Conservation (phyloP, 305 asterid genomes). For the Fraxinus platypoda region DNA sequence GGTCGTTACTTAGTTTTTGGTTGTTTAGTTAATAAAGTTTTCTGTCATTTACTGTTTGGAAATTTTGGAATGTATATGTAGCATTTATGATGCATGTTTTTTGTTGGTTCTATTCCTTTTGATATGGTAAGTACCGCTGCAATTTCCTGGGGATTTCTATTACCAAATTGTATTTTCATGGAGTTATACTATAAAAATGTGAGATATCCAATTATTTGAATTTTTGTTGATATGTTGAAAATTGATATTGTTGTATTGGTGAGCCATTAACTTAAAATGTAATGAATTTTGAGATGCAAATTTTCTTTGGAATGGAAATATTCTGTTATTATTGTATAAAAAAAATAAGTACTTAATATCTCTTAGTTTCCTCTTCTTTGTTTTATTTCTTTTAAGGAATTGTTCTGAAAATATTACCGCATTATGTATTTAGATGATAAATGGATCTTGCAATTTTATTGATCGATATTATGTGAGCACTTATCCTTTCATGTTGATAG, state of each 20-base stretch:
- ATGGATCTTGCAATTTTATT: background rate
- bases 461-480: background rate
- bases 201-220: background rate
- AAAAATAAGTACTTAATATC: background rate
- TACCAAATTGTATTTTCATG: background rate
- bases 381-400: background rate
- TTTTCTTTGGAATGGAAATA: background rate
- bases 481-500: background rate
- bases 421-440: background rate
- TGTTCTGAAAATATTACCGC: background rate
- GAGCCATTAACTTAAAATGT: background rate
- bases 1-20: background rate
- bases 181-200: background rate
- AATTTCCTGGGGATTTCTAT: background rate
- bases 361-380: background rate
- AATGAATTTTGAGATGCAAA: background rate
- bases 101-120: background rate
- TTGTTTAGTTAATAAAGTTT: background rate
- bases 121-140: background rate
- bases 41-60: background rate
- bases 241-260: background rate
- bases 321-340: background rate
- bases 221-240: background rate
- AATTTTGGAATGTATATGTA: background rate
- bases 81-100: background rate